phyloP scores from a whole-genome alignment of 331 rosid genomes.

The Acacia pycnantha region DNA sequence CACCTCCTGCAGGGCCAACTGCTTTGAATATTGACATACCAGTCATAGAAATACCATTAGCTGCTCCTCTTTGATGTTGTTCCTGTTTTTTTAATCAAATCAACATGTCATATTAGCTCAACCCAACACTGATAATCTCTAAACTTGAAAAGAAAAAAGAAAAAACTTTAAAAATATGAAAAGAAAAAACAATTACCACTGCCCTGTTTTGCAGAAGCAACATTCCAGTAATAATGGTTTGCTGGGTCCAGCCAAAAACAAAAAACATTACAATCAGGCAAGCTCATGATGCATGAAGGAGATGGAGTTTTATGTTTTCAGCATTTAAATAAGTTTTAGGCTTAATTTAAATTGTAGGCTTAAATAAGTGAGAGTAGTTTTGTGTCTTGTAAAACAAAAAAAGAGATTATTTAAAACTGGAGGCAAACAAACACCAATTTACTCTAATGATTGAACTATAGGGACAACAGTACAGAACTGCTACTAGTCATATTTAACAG shows the following conservation, averaged over 20 bases:
- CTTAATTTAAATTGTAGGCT: too few relatives aligned
- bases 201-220: conserved; percentile 74
- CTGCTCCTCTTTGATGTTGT: conserved; percentile 84
- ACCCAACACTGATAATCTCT: conserved; percentile 2
- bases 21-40: conserved; percentile 70
- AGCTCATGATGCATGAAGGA: background rate
- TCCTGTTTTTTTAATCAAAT: conserved; percentile 43
- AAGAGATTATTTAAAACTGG: too few relatives aligned
- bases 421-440: too few relatives aligned
- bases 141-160: background rate
- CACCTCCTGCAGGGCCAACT: conserved; percentile 73
- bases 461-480: too few relatives aligned
- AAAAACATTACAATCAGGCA: background rate
- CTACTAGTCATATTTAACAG: background rate
- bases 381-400: too few relatives aligned
- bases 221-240: conserved; percentile 55
- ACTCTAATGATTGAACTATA: background rate
- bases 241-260: conserved; percentile 36
- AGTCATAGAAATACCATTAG: conserved; percentile 84
- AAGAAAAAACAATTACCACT: conserved; percentile 50
- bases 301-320: background rate
- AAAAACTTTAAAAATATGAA: background rate
- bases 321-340: background rate
- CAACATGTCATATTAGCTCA: background rate
- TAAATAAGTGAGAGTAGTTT: too few relatives aligned